Evolutionary conservation across 306 rosid species (phyloP).

Genomic region (Boehmeria nivea): DNA sequence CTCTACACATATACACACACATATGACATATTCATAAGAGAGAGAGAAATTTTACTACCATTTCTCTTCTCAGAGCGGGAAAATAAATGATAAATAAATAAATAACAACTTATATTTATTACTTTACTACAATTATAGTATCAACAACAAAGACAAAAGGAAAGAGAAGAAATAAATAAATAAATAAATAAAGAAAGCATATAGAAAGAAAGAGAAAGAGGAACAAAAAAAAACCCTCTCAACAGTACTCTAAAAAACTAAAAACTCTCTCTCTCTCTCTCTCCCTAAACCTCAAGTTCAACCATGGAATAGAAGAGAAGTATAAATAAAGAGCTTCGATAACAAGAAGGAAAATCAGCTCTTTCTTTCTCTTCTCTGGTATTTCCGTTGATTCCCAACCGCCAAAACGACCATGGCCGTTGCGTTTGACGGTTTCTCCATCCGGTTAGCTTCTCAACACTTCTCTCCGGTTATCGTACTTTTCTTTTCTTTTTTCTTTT

Average conservation of each 20-base stretch:
- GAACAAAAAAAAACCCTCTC: not conserved
- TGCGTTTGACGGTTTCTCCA: constrained; percentile 66
- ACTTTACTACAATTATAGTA: no score
- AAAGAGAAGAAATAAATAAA: constrained; percentile 4
- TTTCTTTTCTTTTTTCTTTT: not conserved
- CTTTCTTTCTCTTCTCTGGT: no score
- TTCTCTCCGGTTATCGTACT: not conserved
- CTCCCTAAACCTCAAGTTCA: constrained; percentile 12
- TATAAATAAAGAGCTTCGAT: not conserved
- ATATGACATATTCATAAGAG: no score
- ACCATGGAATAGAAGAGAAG: not conserved
- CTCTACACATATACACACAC: not conserved
- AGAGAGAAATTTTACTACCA: not conserved
- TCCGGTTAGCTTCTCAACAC: constrained; percentile 41
- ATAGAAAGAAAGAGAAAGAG: not conserved
- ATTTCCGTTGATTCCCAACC: no score
- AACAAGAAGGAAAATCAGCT: no score
- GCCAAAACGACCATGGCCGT: constrained; percentile 44
- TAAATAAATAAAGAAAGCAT: not conserved
- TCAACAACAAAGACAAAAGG: not conserved
- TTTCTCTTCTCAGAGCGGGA: constrained; percentile 24
- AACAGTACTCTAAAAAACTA: not conserved
- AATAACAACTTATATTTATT: not conserved
- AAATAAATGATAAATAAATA: constrained; percentile 3
- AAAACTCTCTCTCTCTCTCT: constrained; percentile 2